Evolutionary conservation across 1,284 basidiomycete species (phyloP).

Genomic region (Heimioporus retisporus): DNA sequence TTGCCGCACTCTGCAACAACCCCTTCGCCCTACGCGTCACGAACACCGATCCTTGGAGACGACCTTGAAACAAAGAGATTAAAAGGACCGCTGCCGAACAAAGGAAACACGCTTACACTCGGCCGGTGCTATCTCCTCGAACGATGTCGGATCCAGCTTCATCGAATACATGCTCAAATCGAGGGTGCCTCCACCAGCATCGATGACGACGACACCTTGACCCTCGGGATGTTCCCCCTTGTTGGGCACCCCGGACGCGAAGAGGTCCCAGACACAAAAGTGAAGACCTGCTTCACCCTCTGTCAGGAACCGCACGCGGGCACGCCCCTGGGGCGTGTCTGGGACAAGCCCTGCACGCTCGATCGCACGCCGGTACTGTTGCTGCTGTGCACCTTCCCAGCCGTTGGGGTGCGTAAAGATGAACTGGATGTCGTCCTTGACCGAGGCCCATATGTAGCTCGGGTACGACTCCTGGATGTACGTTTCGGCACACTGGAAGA

Average conservation of each 20-base stretch:
- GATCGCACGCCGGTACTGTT: slow-evolving; percentile 44
- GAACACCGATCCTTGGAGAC: slow-evolving; percentile 39
- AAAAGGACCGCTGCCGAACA: too few species aligned
- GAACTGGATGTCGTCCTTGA: slow-evolving; percentile 41
- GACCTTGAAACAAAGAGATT: slow-evolving; percentile 1
- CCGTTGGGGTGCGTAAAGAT: slow-evolving; percentile 52
- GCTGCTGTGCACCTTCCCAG: slow-evolving; percentile 48
- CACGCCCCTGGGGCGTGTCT: slow-evolving; percentile 17
- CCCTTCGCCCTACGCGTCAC: slow-evolving; percentile 50
- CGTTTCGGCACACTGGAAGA: slow-evolving; percentile 51
- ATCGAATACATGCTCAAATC: slow-evolving; percentile 58
- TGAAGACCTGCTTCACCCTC: slow-evolving; percentile 37
- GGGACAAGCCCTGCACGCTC: slow-evolving; percentile 42
- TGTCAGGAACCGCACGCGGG: slow-evolving; percentile 30
- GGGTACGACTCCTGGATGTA: slow-evolving; percentile 57
- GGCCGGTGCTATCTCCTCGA: slow-evolving; percentile 47
- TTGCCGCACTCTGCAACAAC: slow-evolving; percentile 43
- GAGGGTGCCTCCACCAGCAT: slow-evolving; percentile 39
- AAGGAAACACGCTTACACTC: slow-evolving; percentile 43
- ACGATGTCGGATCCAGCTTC: slow-evolving; percentile 32
- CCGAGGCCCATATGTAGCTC: slow-evolving; percentile 38
- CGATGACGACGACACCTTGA: slow-evolving; percentile 54
- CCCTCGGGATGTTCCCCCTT: slow-evolving; percentile 30
- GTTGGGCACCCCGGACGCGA: background rate
- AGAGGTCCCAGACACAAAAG: slow-evolving; percentile 21